These are phyloP conservation scores for Nidula microcarpa DNA, from an alignment of 768 basidiomycete genomes.

Conservation along the genomic window DNA sequence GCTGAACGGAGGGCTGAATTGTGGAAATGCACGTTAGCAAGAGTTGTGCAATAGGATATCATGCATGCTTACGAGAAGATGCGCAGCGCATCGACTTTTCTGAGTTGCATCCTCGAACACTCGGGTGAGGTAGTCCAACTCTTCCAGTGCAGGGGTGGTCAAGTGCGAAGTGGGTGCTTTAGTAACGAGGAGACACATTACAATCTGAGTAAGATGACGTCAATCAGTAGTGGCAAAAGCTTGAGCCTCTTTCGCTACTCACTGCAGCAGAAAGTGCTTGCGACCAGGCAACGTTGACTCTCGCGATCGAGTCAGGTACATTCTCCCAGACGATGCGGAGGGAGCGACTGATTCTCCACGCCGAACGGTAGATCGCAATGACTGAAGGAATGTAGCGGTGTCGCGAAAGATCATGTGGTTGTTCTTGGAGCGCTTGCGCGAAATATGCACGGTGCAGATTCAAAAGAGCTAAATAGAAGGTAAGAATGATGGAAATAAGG, in stretches of 20 bases:
- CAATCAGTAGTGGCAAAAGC: not conserved
- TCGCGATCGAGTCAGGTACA: conserved; percentile 36
- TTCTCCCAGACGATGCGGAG: conserved; percentile 38
- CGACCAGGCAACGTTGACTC: conserved; percentile 61
- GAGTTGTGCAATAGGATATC: no score
- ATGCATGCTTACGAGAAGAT: conserved; percentile 33
- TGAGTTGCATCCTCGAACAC: conserved; percentile 47
- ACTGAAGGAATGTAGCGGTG: conserved; percentile 70
- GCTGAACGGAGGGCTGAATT: conserved; percentile 25
- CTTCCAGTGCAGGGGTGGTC: conserved; percentile 41
- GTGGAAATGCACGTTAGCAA: no score
- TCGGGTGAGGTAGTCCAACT: conserved; percentile 39
- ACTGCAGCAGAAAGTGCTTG: conserved; percentile 64
- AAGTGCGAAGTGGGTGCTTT: conserved; percentile 46
- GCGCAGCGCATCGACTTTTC: conserved; percentile 39
- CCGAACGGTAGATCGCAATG: conserved; percentile 68
- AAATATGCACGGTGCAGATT: conserved; percentile 69
- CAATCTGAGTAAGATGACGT: conserved; percentile 35
- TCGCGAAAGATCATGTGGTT: conserved; percentile 49
- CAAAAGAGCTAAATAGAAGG: conserved; percentile 41
- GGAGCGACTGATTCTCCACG: conserved; percentile 59
- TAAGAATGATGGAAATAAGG: no score
- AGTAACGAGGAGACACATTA: conserved; percentile 54
- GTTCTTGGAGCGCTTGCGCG: conserved; percentile 61
- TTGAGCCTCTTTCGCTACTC: not conserved